Evolutionary conservation across 2,329 filamentous ascomycete species (phyloP).

Genomic region (Plenodomus tracheiphilus): DNA sequence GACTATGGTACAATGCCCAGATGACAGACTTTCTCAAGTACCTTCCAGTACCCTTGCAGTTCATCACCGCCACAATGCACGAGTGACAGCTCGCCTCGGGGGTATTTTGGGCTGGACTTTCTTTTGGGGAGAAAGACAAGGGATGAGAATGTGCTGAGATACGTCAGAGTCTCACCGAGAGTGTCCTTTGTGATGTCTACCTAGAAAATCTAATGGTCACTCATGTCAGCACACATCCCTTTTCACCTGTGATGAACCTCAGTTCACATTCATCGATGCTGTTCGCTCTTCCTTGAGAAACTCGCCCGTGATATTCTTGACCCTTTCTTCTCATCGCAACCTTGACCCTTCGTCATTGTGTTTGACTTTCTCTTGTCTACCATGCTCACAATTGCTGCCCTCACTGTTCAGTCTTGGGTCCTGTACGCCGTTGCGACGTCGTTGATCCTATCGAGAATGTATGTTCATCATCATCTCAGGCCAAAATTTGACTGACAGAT

Average conservation of each 20-base stretch:
- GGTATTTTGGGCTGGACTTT: background rate
- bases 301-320: no score
- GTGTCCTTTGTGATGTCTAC: background rate
- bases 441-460: conserved; percentile 29
- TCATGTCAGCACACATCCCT: background rate
- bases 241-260: background rate
- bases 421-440: conserved; percentile 25
- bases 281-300: no score
- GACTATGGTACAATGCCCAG: background rate
- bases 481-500: conserved; percentile 1
- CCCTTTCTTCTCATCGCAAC: no score
- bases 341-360: background rate
- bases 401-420: conserved; percentile 29
- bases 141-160: background rate
- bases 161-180: background rate
- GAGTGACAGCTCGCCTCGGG: background rate
- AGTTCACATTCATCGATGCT: background rate
- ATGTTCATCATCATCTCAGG: background rate
- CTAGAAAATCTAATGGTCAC: background rate
- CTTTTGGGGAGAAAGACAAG: background rate
- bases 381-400: conserved; percentile 9
- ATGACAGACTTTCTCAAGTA: background rate
- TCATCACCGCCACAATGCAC: background rate
- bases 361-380: background rate
- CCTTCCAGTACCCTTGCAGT: no score